Evolutionary conservation across 768 basidiomycete genomes (phyloP), one percentile per base, ranked within the genome.

Genomic region (Pulveroboletus ravenelii): DNA sequence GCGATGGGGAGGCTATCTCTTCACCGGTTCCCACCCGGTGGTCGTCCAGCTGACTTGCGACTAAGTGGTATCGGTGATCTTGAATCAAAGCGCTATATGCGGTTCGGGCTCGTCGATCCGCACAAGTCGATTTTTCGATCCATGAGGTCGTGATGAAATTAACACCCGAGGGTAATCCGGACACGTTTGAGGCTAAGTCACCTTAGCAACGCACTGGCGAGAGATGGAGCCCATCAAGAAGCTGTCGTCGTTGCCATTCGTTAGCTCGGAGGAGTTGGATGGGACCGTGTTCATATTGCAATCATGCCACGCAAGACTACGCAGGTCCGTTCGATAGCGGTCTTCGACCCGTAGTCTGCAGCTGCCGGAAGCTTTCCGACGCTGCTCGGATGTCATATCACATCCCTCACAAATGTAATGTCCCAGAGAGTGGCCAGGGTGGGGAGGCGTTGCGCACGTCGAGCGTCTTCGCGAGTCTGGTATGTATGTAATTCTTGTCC

Each of bases 291-390:
- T 2, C 70, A 70, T 49, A 54, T 71, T 37, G 65, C 65, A 17
- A 69, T 38, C 70, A 71, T 30, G 70, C 62, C 3, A 27, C 35
- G 6, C 62, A 67, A 38, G 52, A 59, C 25, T 6, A 39, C 13
- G 5, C 34, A 14, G 37, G 57, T 14, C 66, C 68, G 3, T 41
- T 59, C 15, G 43, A 62, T 17, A 63, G 58, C 23, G 52, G 41
- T 5, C 57, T 68, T 35, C 8, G 43, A 2, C 59, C 65, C 17
- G 47, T 32, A 2, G 3, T 41, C 12, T 3, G 34, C 14, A 37
- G 5, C 23, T 31, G 38, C 6, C 40, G 41, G 1, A 27, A 27
- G 17, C 30, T 45, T 15, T 17, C 36, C 2, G 41, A 50, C 8
- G 43, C 52, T 9, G 6, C 23, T 13, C 40, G 6, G 4, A 10